Percentiles rank a stretch among this genome's conserved stretches.
These are phyloP conservation scores for Aphanomyces invadans DNA, from an alignment of 352 stramenopile genomes.

Conservation along the genomic window DNA sequence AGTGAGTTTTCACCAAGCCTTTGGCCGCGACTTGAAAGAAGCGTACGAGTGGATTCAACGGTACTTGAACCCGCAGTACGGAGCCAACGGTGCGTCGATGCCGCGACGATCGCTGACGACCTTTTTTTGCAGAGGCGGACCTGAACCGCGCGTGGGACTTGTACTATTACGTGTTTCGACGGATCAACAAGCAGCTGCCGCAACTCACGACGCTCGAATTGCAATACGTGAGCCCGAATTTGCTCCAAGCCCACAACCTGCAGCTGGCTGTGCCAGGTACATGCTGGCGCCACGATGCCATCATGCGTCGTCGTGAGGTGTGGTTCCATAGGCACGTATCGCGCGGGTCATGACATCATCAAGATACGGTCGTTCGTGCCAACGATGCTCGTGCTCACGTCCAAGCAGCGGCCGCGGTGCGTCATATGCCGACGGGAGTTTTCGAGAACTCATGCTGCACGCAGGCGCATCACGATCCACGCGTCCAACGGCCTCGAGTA, in stretches of 20 bases:
- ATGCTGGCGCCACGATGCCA: background rate
- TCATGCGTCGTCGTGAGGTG: background rate
- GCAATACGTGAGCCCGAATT: conserved; percentile 90
- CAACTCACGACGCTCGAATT: conserved; percentile 94
- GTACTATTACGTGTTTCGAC: conserved; percentile 97
- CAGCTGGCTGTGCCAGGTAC: conserved; percentile 95
- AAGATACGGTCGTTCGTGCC: conserved; percentile 86
- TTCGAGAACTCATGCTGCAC: too few relatives aligned
- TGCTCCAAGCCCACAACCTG: conserved; percentile 89
- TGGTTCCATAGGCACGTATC: conserved; percentile 54
- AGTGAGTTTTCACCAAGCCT: conserved; percentile 80
- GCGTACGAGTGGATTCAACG: conserved; percentile 65
- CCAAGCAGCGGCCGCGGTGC: conserved; percentile 95
- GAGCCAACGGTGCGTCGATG: background rate
- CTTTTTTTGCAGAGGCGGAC: conserved; percentile 43
- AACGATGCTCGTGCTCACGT: conserved; percentile 94
- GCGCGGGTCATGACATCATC: conserved; percentile 54
- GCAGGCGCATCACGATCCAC: conserved; percentile 84
- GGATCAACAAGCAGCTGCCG: conserved; percentile 84
- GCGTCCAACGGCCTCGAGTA: conserved; percentile 97
- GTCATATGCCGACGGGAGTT: too few relatives aligned
- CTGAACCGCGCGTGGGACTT: conserved; percentile 96
- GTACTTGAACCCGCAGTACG: conserved; percentile 34
- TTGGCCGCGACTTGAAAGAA: conserved; percentile 88
- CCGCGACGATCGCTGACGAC: background rate